Conservation (phyloP, 1,139 yeast genomes). For the Sugiyamaella castrensis region DNA sequence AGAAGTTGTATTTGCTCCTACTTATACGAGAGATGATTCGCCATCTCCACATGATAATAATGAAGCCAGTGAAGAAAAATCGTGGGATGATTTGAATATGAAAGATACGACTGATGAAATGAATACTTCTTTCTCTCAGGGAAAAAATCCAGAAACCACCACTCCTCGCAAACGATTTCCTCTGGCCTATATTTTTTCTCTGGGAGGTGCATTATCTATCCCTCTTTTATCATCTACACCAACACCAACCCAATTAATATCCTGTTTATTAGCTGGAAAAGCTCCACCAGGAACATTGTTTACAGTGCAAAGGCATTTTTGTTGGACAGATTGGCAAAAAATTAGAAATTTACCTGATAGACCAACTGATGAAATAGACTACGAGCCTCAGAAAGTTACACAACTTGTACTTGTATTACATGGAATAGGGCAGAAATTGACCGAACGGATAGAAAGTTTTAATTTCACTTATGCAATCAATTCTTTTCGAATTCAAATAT, state of each 20-base stretch:
- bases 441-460: constrained; percentile 72
- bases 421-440: constrained; percentile 90
- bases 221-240: constrained; percentile 26
- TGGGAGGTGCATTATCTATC: constrained; percentile 20
- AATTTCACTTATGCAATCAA: constrained; percentile 87
- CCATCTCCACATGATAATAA: neutral
- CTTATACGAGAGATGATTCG: constrained; percentile 14
- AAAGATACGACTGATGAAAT: neutral
- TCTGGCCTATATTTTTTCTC: constrained; percentile 27
- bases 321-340: constrained; percentile 34
- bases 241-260: constrained; percentile 25
- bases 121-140: neutral
- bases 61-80: constrained; percentile 1
- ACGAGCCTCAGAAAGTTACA: constrained; percentile 30
- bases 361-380: constrained; percentile 31
- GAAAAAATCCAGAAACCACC: neutral
- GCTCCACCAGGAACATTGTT: constrained; percentile 32
- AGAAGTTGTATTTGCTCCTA: constrained; percentile 34
- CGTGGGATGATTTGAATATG: constrained; percentile 1
- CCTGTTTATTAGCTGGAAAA: constrained; percentile 29
- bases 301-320: constrained; percentile 31
- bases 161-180: constrained; percentile 19
- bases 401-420: constrained; percentile 83
- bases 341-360: constrained; percentile 32
- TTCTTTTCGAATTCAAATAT: constrained; percentile 49